Evolutionary conservation across 2,329 filamentous ascomycete genomes (phyloP), one percentile per base, ranked within the genome.

Genomic region (Colletotrichum sansevieriae): DNA sequence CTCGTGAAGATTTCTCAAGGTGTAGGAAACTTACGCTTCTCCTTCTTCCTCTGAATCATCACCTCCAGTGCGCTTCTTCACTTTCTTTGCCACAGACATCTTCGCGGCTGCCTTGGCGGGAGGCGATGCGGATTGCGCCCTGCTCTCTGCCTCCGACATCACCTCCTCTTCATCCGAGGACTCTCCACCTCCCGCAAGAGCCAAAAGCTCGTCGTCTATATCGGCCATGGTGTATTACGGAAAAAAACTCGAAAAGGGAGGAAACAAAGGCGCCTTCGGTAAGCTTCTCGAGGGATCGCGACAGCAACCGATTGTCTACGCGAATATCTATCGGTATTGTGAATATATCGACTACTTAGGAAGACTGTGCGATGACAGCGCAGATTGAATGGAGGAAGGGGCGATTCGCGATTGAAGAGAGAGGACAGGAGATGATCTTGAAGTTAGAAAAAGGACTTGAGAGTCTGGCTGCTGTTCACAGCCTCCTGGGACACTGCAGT

Each of bases 201-300:
- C 95, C 72, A 98, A 91, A 73, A 98, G 90, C 83, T 98, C 95
- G 75, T 95, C 94, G 78, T 98, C 95, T 73, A 98, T 88, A 77
- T 95, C 93, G 65, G 93, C 92, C 94, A 97, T 97, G 75, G 72
- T 86, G 70, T 65, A 43, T 55, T 37, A 49, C 13, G 33, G 20
- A 37, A 20, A 22, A 51, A 37, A 20, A 22, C 22, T 68, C 56
- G 60, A 29, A 58, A 35, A 59, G 35, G 22, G 46, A 18, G 47
- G 41, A 7, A 59, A 22, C 29, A 49, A 56, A 22, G 33, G 41
- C 13, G 47, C 18, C 47, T 49, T 52, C 22, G 18, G 9, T 37
- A 25, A 49, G 33, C 18, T 35, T 33, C 10, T 67, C 51, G 37
- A 44, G 35, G 57, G 12, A 46, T 68, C 44, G 57, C 52, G 33